Evolutionary conservation across 495 filamentous ascomycete species (phyloP).

Genomic region (Viridothelium virens): DNA sequence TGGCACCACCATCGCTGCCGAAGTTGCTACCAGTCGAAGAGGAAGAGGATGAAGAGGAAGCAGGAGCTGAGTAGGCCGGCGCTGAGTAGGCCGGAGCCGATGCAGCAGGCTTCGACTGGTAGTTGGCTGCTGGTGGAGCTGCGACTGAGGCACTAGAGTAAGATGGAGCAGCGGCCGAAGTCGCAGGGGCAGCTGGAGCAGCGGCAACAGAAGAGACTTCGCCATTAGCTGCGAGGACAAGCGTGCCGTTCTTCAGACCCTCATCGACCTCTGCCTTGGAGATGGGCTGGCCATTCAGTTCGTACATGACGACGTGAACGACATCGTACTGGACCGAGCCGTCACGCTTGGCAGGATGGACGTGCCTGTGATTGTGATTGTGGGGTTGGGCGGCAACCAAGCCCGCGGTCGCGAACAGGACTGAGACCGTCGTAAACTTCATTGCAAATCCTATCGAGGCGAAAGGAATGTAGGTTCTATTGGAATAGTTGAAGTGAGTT

Average conservation of each 20-base stretch:
- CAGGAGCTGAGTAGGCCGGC: background rate
- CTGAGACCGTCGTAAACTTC: constrained; percentile 22
- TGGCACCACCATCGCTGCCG: constrained; percentile 11
- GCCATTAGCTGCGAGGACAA: constrained; percentile 28
- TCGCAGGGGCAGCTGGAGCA: constrained; percentile 14
- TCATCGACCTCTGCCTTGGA: constrained; percentile 31
- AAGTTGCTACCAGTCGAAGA: constrained; percentile 5
- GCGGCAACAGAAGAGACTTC: constrained; percentile 14
- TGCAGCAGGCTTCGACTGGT: background rate
- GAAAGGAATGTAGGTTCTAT: constrained; percentile 8
- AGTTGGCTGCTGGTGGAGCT: background rate
- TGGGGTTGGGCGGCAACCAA: constrained; percentile 31
- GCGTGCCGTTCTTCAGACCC: constrained; percentile 35
- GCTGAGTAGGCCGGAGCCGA: background rate
- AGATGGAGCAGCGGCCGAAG: constrained; percentile 1
- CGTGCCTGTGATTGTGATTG: constrained; percentile 30
- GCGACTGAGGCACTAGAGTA: background rate
- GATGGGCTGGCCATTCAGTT: constrained; percentile 32
- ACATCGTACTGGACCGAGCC: constrained; percentile 21
- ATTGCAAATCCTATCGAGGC: constrained; percentile 18
- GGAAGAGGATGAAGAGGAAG: constrained; percentile 16
- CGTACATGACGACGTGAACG: constrained; percentile 31
- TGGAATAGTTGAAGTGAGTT: background rate
- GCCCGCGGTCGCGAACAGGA: constrained; percentile 30
- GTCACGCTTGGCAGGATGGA: constrained; percentile 22